Conservation (phyloP, 768 basidiomycete species). For the Serendipita sp. region DNA sequence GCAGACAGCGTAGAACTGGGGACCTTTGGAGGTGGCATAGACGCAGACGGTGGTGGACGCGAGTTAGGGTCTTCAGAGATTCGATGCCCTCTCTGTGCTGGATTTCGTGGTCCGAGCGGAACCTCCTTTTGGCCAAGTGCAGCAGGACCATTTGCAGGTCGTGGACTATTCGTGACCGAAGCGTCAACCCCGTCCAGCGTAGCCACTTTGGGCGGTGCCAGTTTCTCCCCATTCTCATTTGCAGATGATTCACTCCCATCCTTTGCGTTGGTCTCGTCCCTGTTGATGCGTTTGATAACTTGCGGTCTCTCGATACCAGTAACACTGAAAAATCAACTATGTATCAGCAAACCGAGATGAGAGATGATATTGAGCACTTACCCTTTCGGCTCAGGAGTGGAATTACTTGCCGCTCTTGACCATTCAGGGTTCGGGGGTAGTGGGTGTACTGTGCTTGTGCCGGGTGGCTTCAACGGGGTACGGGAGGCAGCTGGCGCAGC, state of each 20-base stretch:
- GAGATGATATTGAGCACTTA: no score
- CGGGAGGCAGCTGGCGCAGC: no score
- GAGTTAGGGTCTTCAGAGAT: conserved; percentile 26
- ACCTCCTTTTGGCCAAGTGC: neutral
- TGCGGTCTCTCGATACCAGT: neutral
- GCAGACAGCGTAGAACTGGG: conserved; percentile 69
- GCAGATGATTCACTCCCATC: neutral
- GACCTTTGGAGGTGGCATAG: conserved; percentile 61
- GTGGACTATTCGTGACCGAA: neutral
- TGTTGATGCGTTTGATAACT: neutral
- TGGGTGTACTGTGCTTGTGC: no score
- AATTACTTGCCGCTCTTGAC: no score
- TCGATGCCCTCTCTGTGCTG: conserved; percentile 24
- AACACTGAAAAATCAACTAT: no score
- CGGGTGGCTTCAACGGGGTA: no score
- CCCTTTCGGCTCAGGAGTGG: no score
- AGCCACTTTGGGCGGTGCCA: neutral
- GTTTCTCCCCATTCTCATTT: neutral
- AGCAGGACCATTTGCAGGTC: neutral
- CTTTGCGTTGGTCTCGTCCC: neutral
- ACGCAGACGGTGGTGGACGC: conserved; percentile 25
- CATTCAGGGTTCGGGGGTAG: no score
- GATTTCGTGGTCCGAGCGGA: neutral
- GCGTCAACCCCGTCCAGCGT: neutral
- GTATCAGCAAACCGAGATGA: no score